Percentiles rank a stretch among this genome's conserved stretches.
These are phyloP conservation scores for Globisporangium viniferum DNA, from an alignment of 352 stramenopile genomes.

Conservation along the genomic window DNA sequence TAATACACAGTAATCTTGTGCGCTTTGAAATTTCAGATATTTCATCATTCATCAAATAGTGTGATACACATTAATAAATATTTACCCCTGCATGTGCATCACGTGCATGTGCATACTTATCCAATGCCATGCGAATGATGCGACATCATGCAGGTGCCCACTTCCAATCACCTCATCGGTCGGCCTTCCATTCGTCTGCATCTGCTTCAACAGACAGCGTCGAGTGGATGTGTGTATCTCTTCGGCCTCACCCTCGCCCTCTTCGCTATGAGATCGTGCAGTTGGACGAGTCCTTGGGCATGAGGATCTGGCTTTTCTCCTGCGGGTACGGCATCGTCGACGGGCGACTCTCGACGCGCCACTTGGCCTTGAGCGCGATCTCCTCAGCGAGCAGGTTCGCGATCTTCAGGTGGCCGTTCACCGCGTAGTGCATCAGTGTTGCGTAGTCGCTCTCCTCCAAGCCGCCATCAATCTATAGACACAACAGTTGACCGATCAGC, in stretches of 20 bases:
- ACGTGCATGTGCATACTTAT: neutral
- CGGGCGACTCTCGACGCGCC: slow-evolving; percentile 46
- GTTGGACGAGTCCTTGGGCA: slow-evolving; percentile 44
- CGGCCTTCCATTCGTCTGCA: neutral
- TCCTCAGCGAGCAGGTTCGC: slow-evolving; percentile 67
- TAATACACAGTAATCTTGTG: neutral
- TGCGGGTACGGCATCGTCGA: slow-evolving; percentile 78
- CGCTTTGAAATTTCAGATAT: neutral
- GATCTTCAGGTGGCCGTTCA: slow-evolving; percentile 84
- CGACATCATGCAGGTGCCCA: slow-evolving; percentile 2
- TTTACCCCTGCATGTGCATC: neutral
- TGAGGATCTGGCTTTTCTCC: slow-evolving; percentile 73
- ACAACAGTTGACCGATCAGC: neutral
- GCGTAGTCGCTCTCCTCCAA: slow-evolving; percentile 68
- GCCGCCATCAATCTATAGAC: slow-evolving; percentile 56
- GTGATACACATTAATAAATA: slow-evolving; percentile 13
- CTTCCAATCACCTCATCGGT: neutral
- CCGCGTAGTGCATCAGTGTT: slow-evolving; percentile 79
- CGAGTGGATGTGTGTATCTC: neutral
- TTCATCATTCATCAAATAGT: slow-evolving; percentile 8
- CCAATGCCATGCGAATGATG: slow-evolving; percentile 1
- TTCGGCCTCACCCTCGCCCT: neutral
- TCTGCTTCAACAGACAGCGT: neutral
- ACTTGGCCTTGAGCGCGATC: slow-evolving; percentile 64
- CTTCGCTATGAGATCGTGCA: slow-evolving; percentile 14